Percentiles rank a stretch among this genome's conserved stretches.
phyloP scores from a whole-genome alignment of 1,284 basidiomycete genomes.

The Irpex sp. region DNA sequence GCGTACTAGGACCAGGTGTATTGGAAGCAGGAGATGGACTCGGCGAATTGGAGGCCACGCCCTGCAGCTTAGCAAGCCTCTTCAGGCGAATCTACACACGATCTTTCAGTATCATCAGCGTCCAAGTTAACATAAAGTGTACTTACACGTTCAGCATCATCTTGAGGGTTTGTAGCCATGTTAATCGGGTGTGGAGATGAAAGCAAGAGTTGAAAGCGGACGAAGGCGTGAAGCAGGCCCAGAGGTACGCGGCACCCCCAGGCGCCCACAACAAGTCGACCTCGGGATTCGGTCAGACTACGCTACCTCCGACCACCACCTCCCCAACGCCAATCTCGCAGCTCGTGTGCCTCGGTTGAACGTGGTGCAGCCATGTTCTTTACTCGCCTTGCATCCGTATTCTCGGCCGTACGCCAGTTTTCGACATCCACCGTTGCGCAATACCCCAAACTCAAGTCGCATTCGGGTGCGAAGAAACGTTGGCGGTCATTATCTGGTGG shows the following conservation, averaged over 20 bases:
- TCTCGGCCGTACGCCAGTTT: slow-evolving; percentile 30
- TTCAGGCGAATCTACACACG: slow-evolving; percentile 77
- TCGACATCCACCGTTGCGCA: slow-evolving; percentile 28
- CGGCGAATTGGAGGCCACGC: slow-evolving; percentile 31
- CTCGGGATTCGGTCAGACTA: background rate
- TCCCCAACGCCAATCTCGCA: background rate
- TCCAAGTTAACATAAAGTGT: background rate
- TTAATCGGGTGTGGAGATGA: slow-evolving; percentile 10
- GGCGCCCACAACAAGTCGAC: background rate
- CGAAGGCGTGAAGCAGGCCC: background rate
- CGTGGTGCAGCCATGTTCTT: background rate
- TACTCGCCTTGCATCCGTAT: background rate
- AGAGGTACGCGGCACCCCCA: background rate
- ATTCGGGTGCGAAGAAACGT: slow-evolving; percentile 78
- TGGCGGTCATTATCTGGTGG: slow-evolving; percentile 70
- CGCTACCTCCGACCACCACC: background rate
- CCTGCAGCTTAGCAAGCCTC: slow-evolving; percentile 76
- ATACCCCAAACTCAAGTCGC: slow-evolving; percentile 67
- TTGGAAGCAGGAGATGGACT: slow-evolving; percentile 30
- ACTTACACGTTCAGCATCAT: slow-evolving; percentile 75
- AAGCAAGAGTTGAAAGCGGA: background rate
- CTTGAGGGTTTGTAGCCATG: slow-evolving; percentile 56
- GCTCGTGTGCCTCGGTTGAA: background rate
- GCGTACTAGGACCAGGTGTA: slow-evolving; percentile 26
- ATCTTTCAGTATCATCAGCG: slow-evolving; percentile 1